Conservation (phyloP, 78 protist species). For the slime mould (Dictyostelium discoideum) region dicty_2.7 NC_007088.5:6322001-6322500, state of each 20-base stretch:
- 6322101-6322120: conserved; percentile 83
- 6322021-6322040: conserved; percentile 30
- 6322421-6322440: conserved; percentile 81
- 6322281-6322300: conserved; percentile 43
- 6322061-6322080: conserved; percentile 83
- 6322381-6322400: conserved; percentile 43
- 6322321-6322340: conserved; percentile 87
- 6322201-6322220: conserved; percentile 99
- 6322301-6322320: conserved; percentile 74
- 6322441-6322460: conserved; percentile 94
- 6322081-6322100: conserved; percentile 83
- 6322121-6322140: conserved; percentile 55
- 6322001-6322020: conserved; percentile 19
- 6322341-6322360: conserved; percentile 3
- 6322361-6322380: conserved; percentile 6
- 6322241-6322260: conserved; percentile 98
- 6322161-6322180: conserved; percentile 96
- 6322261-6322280: conserved; percentile 92
- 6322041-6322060: conserved; percentile 54
- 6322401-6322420: conserved; percentile 8
- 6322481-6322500: conserved; percentile 87
- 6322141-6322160: conserved; percentile 91
- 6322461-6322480: conserved; percentile 92
- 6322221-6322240: conserved; percentile 99
- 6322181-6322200: conserved; percentile 99